Base-by-base conservation (phyloP, 306 rosid genomes). In the Oxytropis ochrocephala region DNA sequence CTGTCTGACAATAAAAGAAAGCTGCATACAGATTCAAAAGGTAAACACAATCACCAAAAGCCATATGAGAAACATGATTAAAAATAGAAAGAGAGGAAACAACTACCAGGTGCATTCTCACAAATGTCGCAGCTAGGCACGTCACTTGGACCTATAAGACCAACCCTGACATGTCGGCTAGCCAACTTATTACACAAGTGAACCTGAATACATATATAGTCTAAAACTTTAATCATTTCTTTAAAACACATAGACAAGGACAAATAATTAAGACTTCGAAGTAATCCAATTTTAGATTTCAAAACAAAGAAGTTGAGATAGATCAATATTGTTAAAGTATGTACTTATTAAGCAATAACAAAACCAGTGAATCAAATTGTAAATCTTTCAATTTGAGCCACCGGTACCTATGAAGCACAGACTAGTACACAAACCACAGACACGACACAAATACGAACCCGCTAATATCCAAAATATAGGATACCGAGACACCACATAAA, bases 161-260 rank as follows among this genome's bases (percentile, higher is more conserved):
- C 96, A 69, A 88, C 97, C 66, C 97, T 78, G 7, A 88, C 84
- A 73, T 91, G 97, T 27, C 97, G 79, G 79, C 89, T 88, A 60
- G 97, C 97, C 11, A 91, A 90, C 80, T 88, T 91, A 72, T 91
- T 91, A 71, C 97, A 86, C 92, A 86, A 77, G 68, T 91, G 97
- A 44, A 91, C 92, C 97, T 90, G 79, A 58, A 6, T 33, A 33
- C 0, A 7, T n/a, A n/a, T 83, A 86, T 48, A 46, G 67, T 42
- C 38, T 36, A 75, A 63, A 59, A 35, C 51, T 38, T 55, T 35
- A 48, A 50, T n/a, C 30, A 74, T 8, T 30, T 36, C 43, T 21
- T 18, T 71, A 19, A 35, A 27, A 54, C 7, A 56, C 48, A 30
- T 55, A 18, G 21, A 59, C 9, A 36, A 36, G 57, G 56, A 41